phyloP scores from a whole-genome alignment of 208 protist genomes.

The Leishmania guyanensis region DNA sequence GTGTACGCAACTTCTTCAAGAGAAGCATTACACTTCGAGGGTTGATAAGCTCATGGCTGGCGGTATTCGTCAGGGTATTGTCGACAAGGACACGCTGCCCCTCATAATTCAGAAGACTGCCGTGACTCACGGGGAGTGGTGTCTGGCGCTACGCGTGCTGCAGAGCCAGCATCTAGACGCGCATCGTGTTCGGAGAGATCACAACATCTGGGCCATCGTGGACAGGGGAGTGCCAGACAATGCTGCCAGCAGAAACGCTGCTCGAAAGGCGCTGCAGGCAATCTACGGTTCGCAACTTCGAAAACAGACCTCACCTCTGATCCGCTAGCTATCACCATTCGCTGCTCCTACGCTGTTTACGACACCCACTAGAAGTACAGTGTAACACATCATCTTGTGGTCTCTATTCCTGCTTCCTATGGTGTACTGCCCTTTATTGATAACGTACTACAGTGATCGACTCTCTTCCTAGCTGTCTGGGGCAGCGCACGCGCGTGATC shows the following conservation, averaged over 20 bases:
- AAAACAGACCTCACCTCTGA: constrained; percentile 8
- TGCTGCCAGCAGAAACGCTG: constrained; percentile 35
- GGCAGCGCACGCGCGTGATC: not conserved
- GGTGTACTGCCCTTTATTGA: not conserved
- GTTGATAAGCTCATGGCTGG: constrained; percentile 50
- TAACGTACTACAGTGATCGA: not conserved
- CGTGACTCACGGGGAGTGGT: constrained; percentile 48
- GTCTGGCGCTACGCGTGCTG: constrained; percentile 56
- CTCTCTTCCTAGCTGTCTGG: not conserved
- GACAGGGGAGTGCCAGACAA: constrained; percentile 48
- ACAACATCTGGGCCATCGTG: constrained; percentile 69
- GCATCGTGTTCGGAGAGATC: constrained; percentile 49
- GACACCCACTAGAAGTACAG: not conserved
- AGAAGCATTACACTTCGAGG: constrained; percentile 25
- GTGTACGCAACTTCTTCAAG: constrained; percentile 48
- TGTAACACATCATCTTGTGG: not conserved
- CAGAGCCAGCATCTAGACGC: constrained; percentile 53
- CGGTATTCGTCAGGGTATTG: constrained; percentile 57
- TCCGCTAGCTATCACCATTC: constrained; percentile 4
- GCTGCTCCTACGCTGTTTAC: not conserved
- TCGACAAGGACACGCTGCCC: constrained; percentile 70
- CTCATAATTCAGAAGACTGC: constrained; percentile 72
- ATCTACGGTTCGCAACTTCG: constrained; percentile 25
- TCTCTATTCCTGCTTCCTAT: not conserved
- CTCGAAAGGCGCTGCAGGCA: constrained; percentile 32